Base-by-base conservation (phyloP, 2,329 filamentous ascomycete genomes). In the Thelonectria olida region DNA sequence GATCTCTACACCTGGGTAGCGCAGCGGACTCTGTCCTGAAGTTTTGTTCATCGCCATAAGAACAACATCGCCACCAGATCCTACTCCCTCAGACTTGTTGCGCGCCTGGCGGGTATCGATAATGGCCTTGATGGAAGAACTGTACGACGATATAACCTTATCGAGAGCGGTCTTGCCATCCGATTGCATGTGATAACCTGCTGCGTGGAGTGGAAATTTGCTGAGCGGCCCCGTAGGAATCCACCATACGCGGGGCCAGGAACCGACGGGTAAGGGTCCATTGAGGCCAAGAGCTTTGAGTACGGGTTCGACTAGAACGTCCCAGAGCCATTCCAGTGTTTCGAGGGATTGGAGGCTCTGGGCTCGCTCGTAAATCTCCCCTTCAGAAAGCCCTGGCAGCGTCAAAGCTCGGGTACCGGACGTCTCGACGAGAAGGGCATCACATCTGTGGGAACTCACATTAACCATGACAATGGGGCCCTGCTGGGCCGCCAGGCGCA, bases 81-180 rank as follows among this genome's bases (percentile, higher is more conserved):
- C 12, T 17, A 10, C n/a, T 19, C n/a, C 12, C 36, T 6, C n/a
- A n/a, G 17, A n/a, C n/a, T 39, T 6, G 36, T 10, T 17, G 15
- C 36, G 36, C 34, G 25, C 31, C 6, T 51, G 47, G 27, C 62
- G 72, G 6, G 59, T 62, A 19, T 72, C 51, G 20, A 76, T 64
- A 2, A 80, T 39, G 1, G 74, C 61, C 59, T 73, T 75, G 22
- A 80, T 51, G 2, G 78, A 78, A 1, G 72, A 66, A n/a, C 58
- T 69, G 52, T 80, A 81, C 0, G 78, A 80, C 4, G 78, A 81
- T 2, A 80, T 69, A 4, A 75, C 76, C 42, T 23, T 39, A 12
- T 55, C 53, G 8, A 48, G 23, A 3, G 31, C 42, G n/a, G 23
- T 55, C 17, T 20, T 13, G 12, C 42, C 53, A 27, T 17, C 42